phyloP scores from a whole-genome alignment of 495 filamentous ascomycete species.

The Penicillium cinerascens region DNA sequence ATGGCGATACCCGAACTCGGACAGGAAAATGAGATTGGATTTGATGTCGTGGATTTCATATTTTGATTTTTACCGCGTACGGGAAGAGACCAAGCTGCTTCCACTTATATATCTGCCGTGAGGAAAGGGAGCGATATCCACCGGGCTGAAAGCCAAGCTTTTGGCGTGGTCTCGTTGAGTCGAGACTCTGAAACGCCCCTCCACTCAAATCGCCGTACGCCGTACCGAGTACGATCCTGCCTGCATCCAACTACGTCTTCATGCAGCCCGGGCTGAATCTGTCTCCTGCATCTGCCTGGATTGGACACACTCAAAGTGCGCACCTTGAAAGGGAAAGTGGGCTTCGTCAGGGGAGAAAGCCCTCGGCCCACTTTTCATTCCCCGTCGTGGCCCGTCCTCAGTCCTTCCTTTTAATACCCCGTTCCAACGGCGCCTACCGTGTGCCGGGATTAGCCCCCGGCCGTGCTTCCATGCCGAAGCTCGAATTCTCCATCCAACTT shows the following conservation, averaged over 20 bases:
- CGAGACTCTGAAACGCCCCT: not conserved
- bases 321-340: not conserved
- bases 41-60: too few species aligned
- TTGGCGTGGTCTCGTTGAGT: not conserved
- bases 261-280: not conserved
- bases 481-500: not conserved
- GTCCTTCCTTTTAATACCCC: not conserved
- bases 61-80: too few species aligned
- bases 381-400: slow-evolving; percentile 16
- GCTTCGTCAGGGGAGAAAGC: not conserved
- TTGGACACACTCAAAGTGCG: not conserved
- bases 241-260: not conserved
- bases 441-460: not conserved
- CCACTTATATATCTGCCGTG: not conserved
- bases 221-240: too few species aligned
- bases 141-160: not conserved
- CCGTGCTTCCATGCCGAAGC: not conserved
- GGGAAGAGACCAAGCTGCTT: too few species aligned
- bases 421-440: too few species aligned
- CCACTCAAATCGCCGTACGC: not conserved
- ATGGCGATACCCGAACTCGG: not conserved
- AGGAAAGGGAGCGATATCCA: not conserved
- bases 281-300: not conserved
- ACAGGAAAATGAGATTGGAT: not conserved
- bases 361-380: slow-evolving; percentile 21